Evolutionary conservation across 805 yeast species (phyloP).

Genomic region (Hyphopichia homilentoma): DNA sequence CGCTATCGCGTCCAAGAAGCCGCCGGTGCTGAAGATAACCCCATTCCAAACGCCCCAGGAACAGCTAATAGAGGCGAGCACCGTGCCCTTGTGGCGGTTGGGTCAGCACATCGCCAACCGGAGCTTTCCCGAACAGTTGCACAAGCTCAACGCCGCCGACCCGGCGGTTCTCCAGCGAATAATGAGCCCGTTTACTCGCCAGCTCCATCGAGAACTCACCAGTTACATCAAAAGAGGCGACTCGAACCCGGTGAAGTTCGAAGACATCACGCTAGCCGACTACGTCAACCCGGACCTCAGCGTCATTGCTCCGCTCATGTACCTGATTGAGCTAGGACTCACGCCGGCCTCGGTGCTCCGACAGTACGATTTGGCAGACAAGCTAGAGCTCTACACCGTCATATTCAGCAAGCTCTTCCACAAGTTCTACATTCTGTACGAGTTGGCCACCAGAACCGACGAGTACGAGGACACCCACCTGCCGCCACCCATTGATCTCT

Average conservation of each 20-base stretch:
- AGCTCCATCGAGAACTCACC: too few relatives aligned
- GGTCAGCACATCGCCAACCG: neutral
- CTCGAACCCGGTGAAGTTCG: neutral
- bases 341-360: constrained; percentile 17
- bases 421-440: constrained; percentile 15
- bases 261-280: constrained; percentile 7
- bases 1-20: too few relatives aligned
- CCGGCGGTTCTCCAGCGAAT: neutral
- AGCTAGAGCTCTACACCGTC: constrained; percentile 15
- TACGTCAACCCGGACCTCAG: constrained; percentile 25
- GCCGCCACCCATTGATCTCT: constrained; percentile 20
- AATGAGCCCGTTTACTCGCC: too few relatives aligned
- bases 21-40: neutral
- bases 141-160: neutral
- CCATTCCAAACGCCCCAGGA: neutral
- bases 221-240: neutral
- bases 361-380: constrained; percentile 13
- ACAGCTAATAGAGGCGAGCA: constrained; percentile 4
- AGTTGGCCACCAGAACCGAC: constrained; percentile 8
- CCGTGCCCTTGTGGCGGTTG: constrained; percentile 5
- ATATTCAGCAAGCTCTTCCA: constrained; percentile 22
- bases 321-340: constrained; percentile 12
- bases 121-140: neutral
- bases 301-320: constrained; percentile 16
- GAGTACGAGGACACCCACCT: constrained; percentile 2